A percentile compares a stretch with the other conserved stretches of the same genome.
These are phyloP conservation scores for Coemansia sp. DNA, from an alignment of 192 early-diverging fungal species.

Conservation along the genomic window DNA sequence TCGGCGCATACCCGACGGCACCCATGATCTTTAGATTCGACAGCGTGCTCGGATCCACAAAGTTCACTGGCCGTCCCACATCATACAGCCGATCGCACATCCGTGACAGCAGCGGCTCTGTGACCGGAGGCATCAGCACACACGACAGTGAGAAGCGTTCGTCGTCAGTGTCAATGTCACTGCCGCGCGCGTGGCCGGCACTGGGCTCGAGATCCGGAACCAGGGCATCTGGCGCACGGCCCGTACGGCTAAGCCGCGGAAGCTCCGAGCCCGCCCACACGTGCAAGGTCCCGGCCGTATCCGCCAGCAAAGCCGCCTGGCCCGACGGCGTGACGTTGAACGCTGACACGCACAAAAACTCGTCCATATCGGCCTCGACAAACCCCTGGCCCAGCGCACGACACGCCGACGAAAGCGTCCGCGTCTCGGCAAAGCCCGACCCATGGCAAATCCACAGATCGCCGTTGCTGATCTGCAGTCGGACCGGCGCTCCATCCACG, in stretches of 20 bases:
- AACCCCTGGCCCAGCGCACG: neutral
- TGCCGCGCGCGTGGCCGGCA: neutral
- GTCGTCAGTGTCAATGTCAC: slow-evolving; percentile 12
- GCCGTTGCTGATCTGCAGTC: slow-evolving; percentile 31
- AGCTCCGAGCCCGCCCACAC: slow-evolving; percentile 67
- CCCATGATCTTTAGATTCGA: slow-evolving; percentile 82
- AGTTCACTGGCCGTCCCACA: slow-evolving; percentile 65
- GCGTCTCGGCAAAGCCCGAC: slow-evolving; percentile 21
- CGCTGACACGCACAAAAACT: slow-evolving; percentile 59
- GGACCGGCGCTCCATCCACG: slow-evolving; percentile 20
- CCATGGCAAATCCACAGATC: slow-evolving; percentile 25
- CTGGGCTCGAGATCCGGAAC: neutral
- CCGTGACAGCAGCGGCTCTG: slow-evolving; percentile 68
- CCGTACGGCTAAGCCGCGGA: slow-evolving; percentile 54
- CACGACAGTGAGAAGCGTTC: slow-evolving; percentile 63
- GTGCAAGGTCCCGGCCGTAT: slow-evolving; percentile 68
- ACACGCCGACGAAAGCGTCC: neutral
- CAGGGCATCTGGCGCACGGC: neutral
- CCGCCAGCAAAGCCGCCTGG: slow-evolving; percentile 70
- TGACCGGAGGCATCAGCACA: slow-evolving; percentile 75
- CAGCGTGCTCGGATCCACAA: slow-evolving; percentile 70
- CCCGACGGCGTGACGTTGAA: slow-evolving; percentile 77
- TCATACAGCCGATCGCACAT: slow-evolving; percentile 64
- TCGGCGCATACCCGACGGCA: slow-evolving; percentile 91
- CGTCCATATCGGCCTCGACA: slow-evolving; percentile 40